Conservation (phyloP, 441 rosid genomes). For the Brassica hybrid region DNA sequence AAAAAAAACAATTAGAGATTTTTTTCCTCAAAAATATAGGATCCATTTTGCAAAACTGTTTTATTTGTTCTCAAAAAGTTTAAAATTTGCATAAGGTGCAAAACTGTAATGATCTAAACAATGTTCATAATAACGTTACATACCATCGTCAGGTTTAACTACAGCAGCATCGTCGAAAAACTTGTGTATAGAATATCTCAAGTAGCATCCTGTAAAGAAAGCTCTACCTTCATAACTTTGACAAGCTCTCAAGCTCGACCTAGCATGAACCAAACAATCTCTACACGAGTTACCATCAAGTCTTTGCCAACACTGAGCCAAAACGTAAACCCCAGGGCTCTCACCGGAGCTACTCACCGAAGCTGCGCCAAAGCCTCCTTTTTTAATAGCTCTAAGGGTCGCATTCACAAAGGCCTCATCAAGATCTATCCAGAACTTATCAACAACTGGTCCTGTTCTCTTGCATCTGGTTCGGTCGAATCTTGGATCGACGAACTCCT, state of each 20-base stretch:
- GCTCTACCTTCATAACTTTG: conserved; percentile 59
- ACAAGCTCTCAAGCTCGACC: conserved; percentile 50
- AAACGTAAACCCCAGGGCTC: conserved; percentile 47
- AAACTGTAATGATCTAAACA: not conserved
- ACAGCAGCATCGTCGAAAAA: conserved; percentile 43
- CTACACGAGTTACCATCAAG: conserved; percentile 48
- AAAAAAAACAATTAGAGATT: no score
- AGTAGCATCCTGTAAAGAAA: conserved; percentile 62
- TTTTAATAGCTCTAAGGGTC: conserved; percentile 44
- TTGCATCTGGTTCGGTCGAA: conserved; percentile 47
- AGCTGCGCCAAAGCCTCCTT: conserved; percentile 49
- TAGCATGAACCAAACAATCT: conserved; percentile 55
- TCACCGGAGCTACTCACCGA: conserved; percentile 47
- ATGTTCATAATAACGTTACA: not conserved
- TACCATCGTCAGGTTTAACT: conserved; percentile 26
- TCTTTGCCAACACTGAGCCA: conserved; percentile 76
- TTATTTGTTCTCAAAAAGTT: no score
- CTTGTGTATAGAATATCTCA: conserved; percentile 60
- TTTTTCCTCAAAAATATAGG: no score
- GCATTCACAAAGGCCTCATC: conserved; percentile 48
- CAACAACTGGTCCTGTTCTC: conserved; percentile 5
- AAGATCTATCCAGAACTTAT: conserved; percentile 41
- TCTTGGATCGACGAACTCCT: conserved; percentile 47
- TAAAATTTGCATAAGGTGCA: not conserved
- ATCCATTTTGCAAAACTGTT: no score